A percentile compares a stretch with the other conserved stretches of the same genome.
Conservation (phyloP, 257 asterid genomes). For the Avicennia marina region DNA sequence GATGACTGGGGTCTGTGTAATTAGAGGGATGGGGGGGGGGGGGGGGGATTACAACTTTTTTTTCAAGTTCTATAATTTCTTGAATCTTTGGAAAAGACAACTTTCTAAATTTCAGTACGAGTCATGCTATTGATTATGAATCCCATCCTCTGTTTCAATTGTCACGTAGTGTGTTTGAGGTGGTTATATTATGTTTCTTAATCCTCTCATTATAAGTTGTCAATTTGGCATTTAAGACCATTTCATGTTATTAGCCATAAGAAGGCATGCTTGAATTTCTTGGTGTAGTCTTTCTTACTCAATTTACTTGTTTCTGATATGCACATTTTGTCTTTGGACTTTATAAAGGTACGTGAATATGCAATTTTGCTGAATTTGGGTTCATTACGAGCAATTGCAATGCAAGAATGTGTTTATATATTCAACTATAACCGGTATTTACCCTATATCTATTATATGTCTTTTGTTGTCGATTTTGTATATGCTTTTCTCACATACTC, state of each 20-base stretch:
- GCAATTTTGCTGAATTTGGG: slow-evolving; percentile 95
- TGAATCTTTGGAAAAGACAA: too few relatives aligned
- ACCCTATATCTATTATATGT: slow-evolving; percentile 7
- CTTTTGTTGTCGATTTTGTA: slow-evolving; percentile 3
- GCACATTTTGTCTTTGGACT: slow-evolving; percentile 17
- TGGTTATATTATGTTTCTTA: slow-evolving; percentile 2
- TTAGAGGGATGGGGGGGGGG: too few relatives aligned
- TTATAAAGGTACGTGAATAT: slow-evolving; percentile 75
- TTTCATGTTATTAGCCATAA: slow-evolving; percentile 7
- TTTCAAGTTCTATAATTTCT: too few relatives aligned
- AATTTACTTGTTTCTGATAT: slow-evolving; percentile 18
- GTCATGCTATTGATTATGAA: too few relatives aligned
- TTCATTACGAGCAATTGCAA: slow-evolving; percentile 82
- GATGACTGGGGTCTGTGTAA: too few relatives aligned
- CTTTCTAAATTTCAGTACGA: too few relatives aligned
- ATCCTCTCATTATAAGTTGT: slow-evolving; percentile 4
- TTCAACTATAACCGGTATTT: slow-evolving; percentile 90
- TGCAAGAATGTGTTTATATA: slow-evolving; percentile 83
- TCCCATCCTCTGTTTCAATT: too few relatives aligned
- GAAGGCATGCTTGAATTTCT: slow-evolving; percentile 6
- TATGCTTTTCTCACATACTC: slow-evolving; percentile 3
- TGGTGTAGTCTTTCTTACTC: slow-evolving; percentile 10
- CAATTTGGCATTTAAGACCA: slow-evolving; percentile 12
- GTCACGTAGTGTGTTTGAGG: too few relatives aligned
- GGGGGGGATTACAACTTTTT: too few relatives aligned